Evolutionary conservation across 768 basidiomycete species (phyloP), one percentile per base, ranked within the genome.

Genomic region (Pisolithus sp.): DNA sequence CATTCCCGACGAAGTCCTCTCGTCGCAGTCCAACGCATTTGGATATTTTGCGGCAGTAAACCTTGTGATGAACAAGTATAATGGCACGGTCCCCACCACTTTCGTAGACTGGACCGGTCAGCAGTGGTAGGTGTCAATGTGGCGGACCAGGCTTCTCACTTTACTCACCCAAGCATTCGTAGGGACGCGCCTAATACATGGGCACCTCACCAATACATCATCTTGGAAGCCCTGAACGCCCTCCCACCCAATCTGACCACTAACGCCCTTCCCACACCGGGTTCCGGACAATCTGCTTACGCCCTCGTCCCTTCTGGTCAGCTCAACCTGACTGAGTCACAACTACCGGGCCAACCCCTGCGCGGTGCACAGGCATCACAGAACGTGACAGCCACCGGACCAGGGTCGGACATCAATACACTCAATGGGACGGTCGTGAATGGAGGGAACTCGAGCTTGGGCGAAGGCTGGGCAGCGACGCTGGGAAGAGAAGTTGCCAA

Each of bases 181-280:
- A 86, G 85, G 87, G 88, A 90, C 61, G 79, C 85, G 23, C 91
- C 92, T n/a, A 93, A 93, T 60, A 68, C 85, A 2, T 96, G 91
- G 92, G 89, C 89, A 17, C 86, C 88, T 8, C 86, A 90, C 59
- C 86, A 87, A 56, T 85, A 91, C 66, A 88, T 95, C 55, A 70
- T 80, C 23, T 76, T 95, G 42, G 74, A 85, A 51, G 92, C 93
- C 0, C 79, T 97, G 37, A 76, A 78, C 36, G 77, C 81, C 10
- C 72, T 97, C 15, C 90, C 90, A 0, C 60, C 81, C 18, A 87
- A 89, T 63, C 60, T 93, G 34, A 83, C 90, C 0, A 73, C 70
- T 8, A 74, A 75, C 7, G 34, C 76, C 1, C 67, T 86, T n/a
- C 80, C 87, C 10, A 65, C 72, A 3, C 78, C 81, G 1, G 55